Evolutionary conservation across 148 eudicot genomes (phyloP).

Genomic region (Rhododendron williamsianum): DNA sequence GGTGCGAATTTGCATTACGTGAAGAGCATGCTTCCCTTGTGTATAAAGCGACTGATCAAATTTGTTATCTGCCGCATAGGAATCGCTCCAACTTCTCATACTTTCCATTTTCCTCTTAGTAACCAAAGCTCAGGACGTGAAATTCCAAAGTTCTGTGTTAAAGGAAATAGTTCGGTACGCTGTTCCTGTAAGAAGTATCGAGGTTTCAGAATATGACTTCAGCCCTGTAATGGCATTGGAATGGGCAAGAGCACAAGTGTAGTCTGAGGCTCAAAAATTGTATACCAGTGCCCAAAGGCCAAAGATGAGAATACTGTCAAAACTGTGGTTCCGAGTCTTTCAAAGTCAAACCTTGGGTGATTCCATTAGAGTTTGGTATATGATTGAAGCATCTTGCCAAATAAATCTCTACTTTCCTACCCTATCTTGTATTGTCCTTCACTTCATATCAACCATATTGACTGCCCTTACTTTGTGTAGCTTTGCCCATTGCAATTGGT

Average conservation of each 20-base stretch:
- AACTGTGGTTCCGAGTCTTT: neutral
- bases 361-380: neutral
- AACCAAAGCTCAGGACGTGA: neutral
- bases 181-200: neutral
- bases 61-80: neutral
- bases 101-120: neutral
- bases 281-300: neutral
- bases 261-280: neutral
- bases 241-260: slow-evolving; percentile 1
- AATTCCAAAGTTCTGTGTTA: neutral
- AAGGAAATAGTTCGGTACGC: neutral
- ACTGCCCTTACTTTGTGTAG: neutral
- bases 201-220: neutral
- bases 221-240: neutral
- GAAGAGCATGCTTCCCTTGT: neutral
- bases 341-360: neutral
- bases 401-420: neutral
- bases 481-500: neutral
- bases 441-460: neutral
- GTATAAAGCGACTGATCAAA: neutral
- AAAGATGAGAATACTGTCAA: neutral
- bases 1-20: neutral
- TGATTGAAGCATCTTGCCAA: slow-evolving; percentile 1
- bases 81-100: neutral
- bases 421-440: neutral